These are phyloP conservation scores for Scenedesmus sp. DNA, from an alignment of 163 green algal species.

Conservation along the genomic window DNA sequence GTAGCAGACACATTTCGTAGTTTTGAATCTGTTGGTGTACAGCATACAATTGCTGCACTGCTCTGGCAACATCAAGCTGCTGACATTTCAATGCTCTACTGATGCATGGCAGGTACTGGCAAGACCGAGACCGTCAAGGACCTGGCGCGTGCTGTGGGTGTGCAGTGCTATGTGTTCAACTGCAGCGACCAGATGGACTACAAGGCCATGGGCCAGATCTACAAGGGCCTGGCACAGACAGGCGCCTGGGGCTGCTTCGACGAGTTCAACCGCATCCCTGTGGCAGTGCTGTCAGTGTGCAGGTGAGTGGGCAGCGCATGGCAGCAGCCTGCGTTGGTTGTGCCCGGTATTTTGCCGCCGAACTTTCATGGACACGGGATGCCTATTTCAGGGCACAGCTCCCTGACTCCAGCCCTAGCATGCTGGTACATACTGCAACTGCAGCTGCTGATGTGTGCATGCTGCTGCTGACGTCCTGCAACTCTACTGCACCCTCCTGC, in stretches of 20 bases:
- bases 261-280: constrained; percentile 96
- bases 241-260: constrained; percentile 96
- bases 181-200: constrained; percentile 96
- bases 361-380: too few relatives aligned
- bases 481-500: not conserved
- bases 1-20: not conserved
- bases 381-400: too few relatives aligned
- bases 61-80: not conserved
- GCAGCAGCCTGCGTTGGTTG: not conserved
- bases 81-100: not conserved
- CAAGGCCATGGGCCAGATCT: constrained; percentile 92
- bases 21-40: not conserved
- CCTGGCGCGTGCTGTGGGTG: constrained; percentile 87
- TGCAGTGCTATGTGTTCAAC: constrained; percentile 98
- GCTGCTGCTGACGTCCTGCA: constrained; percentile 12
- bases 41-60: not conserved
- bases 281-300: constrained; percentile 86
- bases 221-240: constrained; percentile 94
- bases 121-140: constrained; percentile 97
- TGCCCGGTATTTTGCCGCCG: not conserved
- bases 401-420: too few relatives aligned
- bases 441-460: not conserved
- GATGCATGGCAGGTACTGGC: constrained; percentile 65
- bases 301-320: constrained; percentile 2
- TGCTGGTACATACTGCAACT: not conserved